phyloP scores from a whole-genome alignment of 805 yeast genomes.

The Debaryomyces tyrocola region DNA sequence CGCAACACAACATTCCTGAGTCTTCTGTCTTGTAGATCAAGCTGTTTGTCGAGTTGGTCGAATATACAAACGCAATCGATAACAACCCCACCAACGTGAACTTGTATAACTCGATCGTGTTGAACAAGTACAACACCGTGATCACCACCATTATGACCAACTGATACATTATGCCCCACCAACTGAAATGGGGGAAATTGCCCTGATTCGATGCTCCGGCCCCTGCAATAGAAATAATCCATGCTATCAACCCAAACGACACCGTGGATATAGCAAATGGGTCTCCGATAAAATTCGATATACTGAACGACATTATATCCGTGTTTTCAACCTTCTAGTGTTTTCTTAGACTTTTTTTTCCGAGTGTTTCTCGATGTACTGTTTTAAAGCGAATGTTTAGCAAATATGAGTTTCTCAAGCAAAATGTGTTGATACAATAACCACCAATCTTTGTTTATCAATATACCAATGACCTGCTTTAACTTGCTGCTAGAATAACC shows the following conservation, averaged over 20 bases:
- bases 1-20: constrained; percentile 76
- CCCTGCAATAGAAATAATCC: constrained; percentile 90
- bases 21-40: constrained; percentile 64
- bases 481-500: too few relatives aligned
- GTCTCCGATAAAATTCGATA: constrained; percentile 65
- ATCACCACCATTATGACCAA: constrained; percentile 55
- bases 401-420: too few relatives aligned
- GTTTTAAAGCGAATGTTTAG: too few relatives aligned
- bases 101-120: constrained; percentile 69
- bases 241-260: constrained; percentile 69
- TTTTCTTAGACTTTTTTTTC: background rate
- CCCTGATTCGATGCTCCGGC: constrained; percentile 48
- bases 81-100: constrained; percentile 54
- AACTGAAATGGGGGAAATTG: constrained; percentile 76
- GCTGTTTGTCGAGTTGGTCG: constrained; percentile 79
- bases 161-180: constrained; percentile 96
- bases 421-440: too few relatives aligned
- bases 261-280: constrained; percentile 87
- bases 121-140: constrained; percentile 54
- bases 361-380: too few relatives aligned
- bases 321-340: background rate
- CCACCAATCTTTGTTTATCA: too few relatives aligned
- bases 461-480: too few relatives aligned
- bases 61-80: constrained; percentile 77
- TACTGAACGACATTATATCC: constrained; percentile 31